Base-by-base conservation (phyloP, 73 alveolate genomes). In the Uronychia binucleata region DNA sequence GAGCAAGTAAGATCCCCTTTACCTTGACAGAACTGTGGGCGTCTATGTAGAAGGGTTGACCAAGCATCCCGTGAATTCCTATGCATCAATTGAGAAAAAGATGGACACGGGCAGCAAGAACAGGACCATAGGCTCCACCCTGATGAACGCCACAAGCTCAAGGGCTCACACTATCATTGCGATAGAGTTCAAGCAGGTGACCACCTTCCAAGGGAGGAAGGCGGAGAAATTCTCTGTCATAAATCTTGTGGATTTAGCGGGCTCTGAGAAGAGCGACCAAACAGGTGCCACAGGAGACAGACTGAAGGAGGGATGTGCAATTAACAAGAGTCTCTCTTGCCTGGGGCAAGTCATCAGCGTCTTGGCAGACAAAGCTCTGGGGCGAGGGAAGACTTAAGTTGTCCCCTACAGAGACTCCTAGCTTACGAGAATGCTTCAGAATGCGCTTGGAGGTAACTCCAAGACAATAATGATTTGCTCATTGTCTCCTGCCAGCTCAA, bases 401-500 rank as follows among this genome's bases (percentile, higher is more conserved):
- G 92, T 98, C 29, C 99, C 99, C 25, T 98, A 98, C 94, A 90
- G 99, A 85, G 99, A 98, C 83, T 90, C 98, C 35, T 96, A 97
- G 31, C 95, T 98, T 77, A 98, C 99, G 58, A 96, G 99, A 81
- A 98, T 98, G 78, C 90, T 98, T 76, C 98, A 98, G 83, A 98
- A 98, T 93, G 99, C 99, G 5, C 94, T 98, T 13, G 99, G 99
- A 81, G 99, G 99, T 57, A 92, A 98, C 86, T 90, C 98, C 30
- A 98, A 98, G 95, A 98, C 99, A 30, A 92, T 98, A 78, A 98
- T 98, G 99, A 98, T 98, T 58, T 98, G 99, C 81, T 99, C 99
- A 26, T 92, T 98, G 30, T 92, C 99, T 26, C 99, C 99, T 0
- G 99, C 99, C 19, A 90, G 94, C 57, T 94, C 96, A n/a, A 98